Conservation (phyloP, 1,284 basidiomycete species). For the Caloboletus inedulis region DNA sequence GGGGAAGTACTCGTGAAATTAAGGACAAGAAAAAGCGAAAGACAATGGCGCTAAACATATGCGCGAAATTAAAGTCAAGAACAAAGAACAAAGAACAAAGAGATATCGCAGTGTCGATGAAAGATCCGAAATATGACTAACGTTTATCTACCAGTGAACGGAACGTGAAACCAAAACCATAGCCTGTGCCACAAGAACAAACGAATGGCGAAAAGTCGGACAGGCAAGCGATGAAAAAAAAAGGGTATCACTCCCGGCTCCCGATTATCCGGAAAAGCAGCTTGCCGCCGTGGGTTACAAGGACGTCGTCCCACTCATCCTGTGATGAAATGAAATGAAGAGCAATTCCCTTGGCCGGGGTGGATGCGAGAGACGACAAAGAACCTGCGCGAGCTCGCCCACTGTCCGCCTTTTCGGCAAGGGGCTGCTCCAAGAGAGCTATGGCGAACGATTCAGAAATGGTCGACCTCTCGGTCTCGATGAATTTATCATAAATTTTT, state of each 20-base stretch:
- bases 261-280: conserved; percentile 34
- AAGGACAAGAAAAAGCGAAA: background rate
- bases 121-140: background rate
- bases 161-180: background rate
- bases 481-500: conserved; percentile 61
- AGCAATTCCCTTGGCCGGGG: conserved; percentile 9
- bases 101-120: background rate
- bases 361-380: conserved; percentile 33
- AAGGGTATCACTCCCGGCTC: conserved; percentile 20
- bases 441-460: conserved; percentile 54
- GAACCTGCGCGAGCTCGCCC: conserved; percentile 37
- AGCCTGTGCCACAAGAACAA: conserved; percentile 13
- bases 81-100: background rate
- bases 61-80: background rate
- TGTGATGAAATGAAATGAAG: conserved; percentile 39
- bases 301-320: conserved; percentile 40
- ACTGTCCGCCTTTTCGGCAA: conserved; percentile 9
- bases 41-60: background rate
- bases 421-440: conserved; percentile 39
- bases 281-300: conserved; percentile 27
- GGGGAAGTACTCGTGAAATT: conserved; percentile 3
- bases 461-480: conserved; percentile 51
- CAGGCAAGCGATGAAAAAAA: conserved; percentile 9
- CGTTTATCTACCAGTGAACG: conserved; percentile 2
- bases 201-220: conserved; percentile 1